Evolutionary conservation across 2,329 filamentous ascomycete genomes (phyloP), one percentile per base, ranked within the genome.

Genomic region (Zarea fungicola): DNA sequence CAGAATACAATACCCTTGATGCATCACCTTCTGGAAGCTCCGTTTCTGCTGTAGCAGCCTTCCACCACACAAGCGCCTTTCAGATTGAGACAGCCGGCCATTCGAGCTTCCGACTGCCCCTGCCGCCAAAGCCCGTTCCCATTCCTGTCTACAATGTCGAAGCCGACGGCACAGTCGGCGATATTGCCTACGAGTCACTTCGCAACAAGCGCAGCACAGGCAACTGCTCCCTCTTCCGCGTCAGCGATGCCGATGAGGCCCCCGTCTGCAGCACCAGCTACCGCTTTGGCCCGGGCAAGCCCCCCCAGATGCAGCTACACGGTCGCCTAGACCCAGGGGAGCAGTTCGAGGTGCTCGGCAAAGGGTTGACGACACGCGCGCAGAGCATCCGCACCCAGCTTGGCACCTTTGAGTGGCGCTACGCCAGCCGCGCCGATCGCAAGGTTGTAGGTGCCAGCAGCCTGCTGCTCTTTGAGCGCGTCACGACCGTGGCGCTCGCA

Each of bases 381-480:
- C 66, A 70, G 26, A 57, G 54, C 7, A 75, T 83, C 54, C 61
- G 64, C 34, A 73, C 74, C 9, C 70, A 70, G 9, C 64, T 73
- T 31, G 78, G 77, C 14, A 68, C 62, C 1, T 80, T 80, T 50
- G 68, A 73, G 52, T 84, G 81, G 80, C 69, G 71, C 11, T 83
- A 84, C 59, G 71, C 70, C 14, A 60, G 63, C n/a, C 65, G 65
- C 6, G 60, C 62, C 7, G 75, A 79, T 68, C 75, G 62, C 58
- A 70, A 60, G 42, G 73, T 55, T 50, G 65, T 49, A n/a, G 64
- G 66, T 37, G 62, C 65, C 5, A 58, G 66, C 62, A 73, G 57
- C 62, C 68, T 71, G 43, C 61, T 85, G 23, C 60, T 84, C 6
- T 64, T 84, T 9, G 78, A 81, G 49, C 62, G 65, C 7, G 60